Conservation (phyloP, 2,329 filamentous ascomycete species). For the Clarireedia hainanense region DNA sequence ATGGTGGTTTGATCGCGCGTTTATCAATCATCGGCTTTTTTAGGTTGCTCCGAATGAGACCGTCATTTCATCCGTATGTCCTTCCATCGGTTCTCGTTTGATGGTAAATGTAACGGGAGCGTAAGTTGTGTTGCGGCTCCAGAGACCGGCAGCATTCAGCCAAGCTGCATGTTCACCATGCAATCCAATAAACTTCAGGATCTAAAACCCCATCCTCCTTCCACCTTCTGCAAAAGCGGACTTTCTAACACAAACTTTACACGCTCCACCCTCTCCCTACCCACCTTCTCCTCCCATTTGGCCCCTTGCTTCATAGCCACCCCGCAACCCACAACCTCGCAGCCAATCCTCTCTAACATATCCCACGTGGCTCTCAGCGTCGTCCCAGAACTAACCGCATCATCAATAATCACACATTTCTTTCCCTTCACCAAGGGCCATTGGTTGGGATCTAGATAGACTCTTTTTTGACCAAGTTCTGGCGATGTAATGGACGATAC, state of each 20-base stretch:
- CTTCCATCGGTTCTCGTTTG: no score
- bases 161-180: background rate
- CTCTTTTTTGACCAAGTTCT: slow-evolving; percentile 13
- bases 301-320: slow-evolving; percentile 25
- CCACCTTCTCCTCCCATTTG: slow-evolving; percentile 18
- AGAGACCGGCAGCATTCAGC: background rate
- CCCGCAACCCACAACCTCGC: slow-evolving; percentile 18
- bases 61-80: no score
- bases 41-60: no score
- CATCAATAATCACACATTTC: slow-evolving; percentile 22
- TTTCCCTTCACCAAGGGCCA: slow-evolving; percentile 17
- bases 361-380: slow-evolving; percentile 24
- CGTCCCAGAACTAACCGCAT: slow-evolving; percentile 23
- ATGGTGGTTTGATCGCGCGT: no score
- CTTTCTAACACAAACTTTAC: slow-evolving; percentile 21
- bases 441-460: slow-evolving; percentile 23
- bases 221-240: slow-evolving; percentile 19
- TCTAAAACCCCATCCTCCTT: slow-evolving; percentile 19
- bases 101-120: no score
- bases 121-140: background rate
- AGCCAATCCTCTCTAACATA: slow-evolving; percentile 19
- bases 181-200: background rate
- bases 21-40: no score
- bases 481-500: slow-evolving; percentile 25
- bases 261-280: slow-evolving; percentile 11